phyloP scores from a whole-genome alignment of 2,329 filamentous ascomycete species.

The Penicillium sp. region DNA sequence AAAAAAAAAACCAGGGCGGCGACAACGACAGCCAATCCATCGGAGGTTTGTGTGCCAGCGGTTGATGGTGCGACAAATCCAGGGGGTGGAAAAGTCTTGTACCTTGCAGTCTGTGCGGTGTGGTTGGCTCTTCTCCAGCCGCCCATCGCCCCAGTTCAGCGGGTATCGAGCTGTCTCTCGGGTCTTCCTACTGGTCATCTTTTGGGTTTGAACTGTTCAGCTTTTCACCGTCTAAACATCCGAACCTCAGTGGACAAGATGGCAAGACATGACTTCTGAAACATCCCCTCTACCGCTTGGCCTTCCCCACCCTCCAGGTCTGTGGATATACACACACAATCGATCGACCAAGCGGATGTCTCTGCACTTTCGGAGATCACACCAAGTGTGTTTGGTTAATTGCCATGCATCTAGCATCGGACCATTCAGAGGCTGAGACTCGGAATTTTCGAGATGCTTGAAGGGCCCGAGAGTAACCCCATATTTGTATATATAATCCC shows the following conservation, averaged over 20 bases:
- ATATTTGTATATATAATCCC: constrained; percentile 24
- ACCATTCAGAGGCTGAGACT: constrained; percentile 9
- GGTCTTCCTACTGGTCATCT: constrained; percentile 17
- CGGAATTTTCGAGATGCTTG: not conserved
- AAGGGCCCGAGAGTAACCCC: constrained; percentile 6
- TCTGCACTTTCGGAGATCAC: not conserved
- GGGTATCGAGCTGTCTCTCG: constrained; percentile 14
- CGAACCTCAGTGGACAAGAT: not conserved
- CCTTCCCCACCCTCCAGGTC: constrained; percentile 8
- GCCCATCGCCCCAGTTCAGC: constrained; percentile 14
- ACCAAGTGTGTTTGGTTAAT: constrained; percentile 23
- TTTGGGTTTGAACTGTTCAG: not conserved
- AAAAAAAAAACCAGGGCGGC: constrained; percentile 1
- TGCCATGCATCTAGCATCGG: constrained; percentile 10
- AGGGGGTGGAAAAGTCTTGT: constrained; percentile 11
- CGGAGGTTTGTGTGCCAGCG: constrained; percentile 8
- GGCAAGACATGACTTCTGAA: constrained; percentile 10
- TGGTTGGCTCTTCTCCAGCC: constrained; percentile 24
- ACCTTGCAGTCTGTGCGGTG: constrained; percentile 16
- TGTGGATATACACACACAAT: constrained; percentile 3
- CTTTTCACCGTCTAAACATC: not conserved
- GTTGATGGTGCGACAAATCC: constrained; percentile 22
- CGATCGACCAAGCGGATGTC: not conserved
- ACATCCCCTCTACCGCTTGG: constrained; percentile 18
- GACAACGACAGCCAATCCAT: constrained; percentile 17